Base-by-base conservation (phyloP, 352 stramenopile species). In the Phytophthora ohioensis region DNA sequence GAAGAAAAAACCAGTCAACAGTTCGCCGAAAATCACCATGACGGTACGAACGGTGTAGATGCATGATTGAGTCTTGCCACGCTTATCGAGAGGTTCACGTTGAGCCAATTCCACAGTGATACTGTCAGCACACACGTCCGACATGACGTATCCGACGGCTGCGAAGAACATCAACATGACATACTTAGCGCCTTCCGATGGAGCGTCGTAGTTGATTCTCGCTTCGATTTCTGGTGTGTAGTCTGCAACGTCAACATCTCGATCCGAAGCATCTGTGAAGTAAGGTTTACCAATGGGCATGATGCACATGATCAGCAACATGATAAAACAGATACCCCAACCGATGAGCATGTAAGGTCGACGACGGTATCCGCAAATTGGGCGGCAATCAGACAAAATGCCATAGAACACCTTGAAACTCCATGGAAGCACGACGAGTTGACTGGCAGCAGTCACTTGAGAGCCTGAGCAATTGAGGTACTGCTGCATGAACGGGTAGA, bases 271-370 rank as follows among this genome's bases (percentile, higher is more conserved):
- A 11, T 79, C 51, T 7, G 62, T 64, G 65, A 80, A 93, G 78
- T 93, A 93, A 52, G 82, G 83, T 1, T 75, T 55, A 15, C 80
- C 77, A 5, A 77, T 60, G 3, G 67, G 67, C 42, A 76, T 73
- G 21, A 64, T 74, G 6, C 73, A 74, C 75, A 91, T 88, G 39
- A 87, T 36, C 15, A 88, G 1, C 3, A 88, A 53, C 73, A 82
- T 85, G n/a, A n/a, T n/a, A n/a, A n/a, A n/a, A 45, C 73, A 89
- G 13, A 87, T 27, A 12, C 53, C 34, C 82, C 82, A 88, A 3
- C 82, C 82, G 12, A 91, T 59, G 2, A 91, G 46, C 74, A 91
- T 88, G 46, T 71, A 91, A 9, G 78, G 75, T 11, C 79, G 79
- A 62, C 82, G 80, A 34, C 82, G 80, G 64, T 87, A 88, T 39